Percentiles rank a stretch among this genome's conserved stretches.
phyloP scores from a whole-genome alignment of 306 rosid species.

The Ziziphus jujuba region DNA sequence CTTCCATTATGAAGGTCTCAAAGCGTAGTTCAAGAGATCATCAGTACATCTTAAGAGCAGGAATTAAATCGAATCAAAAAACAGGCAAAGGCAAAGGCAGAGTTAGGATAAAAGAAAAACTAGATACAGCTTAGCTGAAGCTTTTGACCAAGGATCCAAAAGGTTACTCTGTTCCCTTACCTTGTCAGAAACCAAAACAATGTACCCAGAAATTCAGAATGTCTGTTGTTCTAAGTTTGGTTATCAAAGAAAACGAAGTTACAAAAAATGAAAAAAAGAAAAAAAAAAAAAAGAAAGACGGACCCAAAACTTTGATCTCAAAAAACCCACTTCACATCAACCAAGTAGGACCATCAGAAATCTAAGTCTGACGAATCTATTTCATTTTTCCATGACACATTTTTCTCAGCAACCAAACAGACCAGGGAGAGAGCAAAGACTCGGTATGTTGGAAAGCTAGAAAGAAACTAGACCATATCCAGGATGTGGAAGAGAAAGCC shows the following conservation, averaged over 20 bases:
- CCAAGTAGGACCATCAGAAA: conserved; percentile 1
- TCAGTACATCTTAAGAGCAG: conserved; percentile 1
- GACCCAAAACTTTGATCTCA: conserved; percentile 18
- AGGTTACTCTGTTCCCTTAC: neutral
- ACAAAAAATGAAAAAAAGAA: neutral
- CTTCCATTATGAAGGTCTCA: conserved; percentile 19
- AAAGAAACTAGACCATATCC: neutral
- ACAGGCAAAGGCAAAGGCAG: too few species aligned
- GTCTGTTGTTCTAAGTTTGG: neutral
- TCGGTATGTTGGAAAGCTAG: conserved; percentile 9
- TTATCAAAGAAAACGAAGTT: neutral
- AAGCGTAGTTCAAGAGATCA: neutral
- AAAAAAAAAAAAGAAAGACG: conserved; percentile 5
- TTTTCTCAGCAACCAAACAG: conserved; percentile 27
- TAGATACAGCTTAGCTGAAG: neutral
- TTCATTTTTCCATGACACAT: conserved; percentile 5
- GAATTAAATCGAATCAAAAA: conserved; percentile 1
- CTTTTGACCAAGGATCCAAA: conserved; percentile 9
- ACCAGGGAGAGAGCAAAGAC: neutral
- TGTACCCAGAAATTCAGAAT: neutral
- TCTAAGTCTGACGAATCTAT: conserved; percentile 18
- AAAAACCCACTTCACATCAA: conserved; percentile 25
- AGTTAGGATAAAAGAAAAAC: neutral
- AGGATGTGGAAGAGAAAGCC: neutral
- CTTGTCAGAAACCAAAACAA: neutral